Evolutionary conservation across 768 basidiomycete species (phyloP).

Genomic region (Infundibulicybe gibba): DNA sequence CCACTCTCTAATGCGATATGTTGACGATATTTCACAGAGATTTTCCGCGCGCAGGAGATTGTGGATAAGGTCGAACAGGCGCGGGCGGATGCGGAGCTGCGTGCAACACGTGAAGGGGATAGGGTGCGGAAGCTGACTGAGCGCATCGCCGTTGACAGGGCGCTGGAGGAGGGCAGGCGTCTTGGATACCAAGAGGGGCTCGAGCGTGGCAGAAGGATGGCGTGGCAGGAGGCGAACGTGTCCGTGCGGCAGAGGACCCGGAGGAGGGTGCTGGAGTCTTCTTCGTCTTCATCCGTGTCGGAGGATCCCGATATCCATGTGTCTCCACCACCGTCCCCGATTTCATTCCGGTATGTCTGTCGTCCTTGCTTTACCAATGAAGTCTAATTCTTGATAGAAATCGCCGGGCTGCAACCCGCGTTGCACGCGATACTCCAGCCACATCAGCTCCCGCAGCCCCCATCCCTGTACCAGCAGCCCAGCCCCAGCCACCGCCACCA

Average conservation of each 20-base stretch:
- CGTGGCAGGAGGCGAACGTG: slow-evolving; percentile 1
- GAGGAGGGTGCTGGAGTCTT: slow-evolving; percentile 2
- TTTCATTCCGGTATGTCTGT: slow-evolving; percentile 2
- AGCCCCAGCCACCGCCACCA: neutral
- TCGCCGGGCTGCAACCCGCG: too few species aligned
- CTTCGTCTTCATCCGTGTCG: slow-evolving; percentile 14
- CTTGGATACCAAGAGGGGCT: slow-evolving; percentile 49
- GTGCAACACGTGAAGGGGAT: slow-evolving; percentile 40
- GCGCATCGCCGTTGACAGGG: slow-evolving; percentile 42
- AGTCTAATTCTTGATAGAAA: too few species aligned
- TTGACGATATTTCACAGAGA: slow-evolving; percentile 29
- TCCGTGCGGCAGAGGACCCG: neutral
- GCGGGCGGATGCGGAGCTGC: slow-evolving; percentile 44
- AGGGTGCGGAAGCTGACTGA: slow-evolving; percentile 42
- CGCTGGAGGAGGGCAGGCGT: slow-evolving; percentile 51
- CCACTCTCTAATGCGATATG: neutral
- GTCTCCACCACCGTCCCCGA: slow-evolving; percentile 16
- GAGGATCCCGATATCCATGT: slow-evolving; percentile 10
- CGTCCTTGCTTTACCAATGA: too few species aligned
- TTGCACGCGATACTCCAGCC: too few species aligned
- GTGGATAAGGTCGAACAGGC: slow-evolving; percentile 45
- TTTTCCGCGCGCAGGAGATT: slow-evolving; percentile 49
- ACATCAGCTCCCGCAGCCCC: too few species aligned
- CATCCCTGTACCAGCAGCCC: too few species aligned
- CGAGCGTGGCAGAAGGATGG: slow-evolving; percentile 21